Base-by-base conservation (phyloP, 352 stramenopile genomes). In the Globisporangium iwayamae region DNA sequence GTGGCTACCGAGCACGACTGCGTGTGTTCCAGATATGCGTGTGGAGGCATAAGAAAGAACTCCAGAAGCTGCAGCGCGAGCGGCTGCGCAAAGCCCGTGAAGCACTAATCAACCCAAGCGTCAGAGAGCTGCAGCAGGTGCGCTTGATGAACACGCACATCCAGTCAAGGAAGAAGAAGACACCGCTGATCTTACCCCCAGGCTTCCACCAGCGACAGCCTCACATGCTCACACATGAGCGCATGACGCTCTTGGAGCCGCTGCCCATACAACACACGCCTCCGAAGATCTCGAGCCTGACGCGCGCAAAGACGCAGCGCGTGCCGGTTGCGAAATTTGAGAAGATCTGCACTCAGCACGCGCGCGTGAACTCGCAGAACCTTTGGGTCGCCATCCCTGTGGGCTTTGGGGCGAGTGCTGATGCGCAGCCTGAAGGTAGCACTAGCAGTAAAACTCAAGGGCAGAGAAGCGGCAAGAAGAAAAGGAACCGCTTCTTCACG, bases 381-480 rank as follows among this genome's bases (percentile, higher is more conserved):
- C 62, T 87, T 52, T 90, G 79, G 79, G 79, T 90, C 18, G 79
- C 81, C 22, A 80, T 90, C 30, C 81, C 81, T 1, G 71, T 79
- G 20, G 63, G 62, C 16, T 74, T 62, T 66, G 34, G 48, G 20
- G 51, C 64, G 0, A 14, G 2, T 3, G 34, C 8, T 20, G 38
- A 8, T 8, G 50, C 5, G 50, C 13, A 38, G 25, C 3, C 22
- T 13, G 50, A 62, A 39, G 39, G 50, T 55, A 38, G 54, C 36
- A 57, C 28, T 39, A 47, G 70, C 22, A 65, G 50, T 47, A 66
- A 62, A 25, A 55, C 70, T 60, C 69, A n/a, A 65, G 60, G 2
- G 65, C 39, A 8, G 1, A 46, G 20, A 9, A 68, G 54, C 6
- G 45, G 25, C 8, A 68, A 41, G 36, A 63, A 34, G 7, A 77